A percentile compares a stretch with the other conserved stretches of the same genome.
Evolutionary conservation across 129 eudicot species (phyloP).

Genomic region (Heracleum sosnowskyi): DNA sequence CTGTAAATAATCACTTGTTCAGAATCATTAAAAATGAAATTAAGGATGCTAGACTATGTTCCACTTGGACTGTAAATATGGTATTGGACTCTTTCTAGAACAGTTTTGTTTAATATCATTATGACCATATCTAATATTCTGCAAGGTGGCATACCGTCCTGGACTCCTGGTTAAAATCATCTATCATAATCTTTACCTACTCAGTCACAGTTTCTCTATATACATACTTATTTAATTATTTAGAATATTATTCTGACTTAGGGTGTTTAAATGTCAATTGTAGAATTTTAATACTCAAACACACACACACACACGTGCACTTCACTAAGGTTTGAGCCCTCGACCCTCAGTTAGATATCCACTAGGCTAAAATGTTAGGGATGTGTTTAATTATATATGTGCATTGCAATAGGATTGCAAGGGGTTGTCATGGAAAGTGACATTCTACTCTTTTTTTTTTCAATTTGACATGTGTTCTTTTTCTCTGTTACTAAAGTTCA

Average conservation of each 20-base stretch:
- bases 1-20: neutral
- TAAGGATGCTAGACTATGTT: neutral
- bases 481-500: neutral
- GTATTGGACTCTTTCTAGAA: neutral
- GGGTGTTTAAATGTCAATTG: neutral
- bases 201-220: neutral
- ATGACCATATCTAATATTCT: neutral
- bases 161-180: neutral
- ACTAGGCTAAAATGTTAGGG: neutral
- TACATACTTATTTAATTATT: neutral
- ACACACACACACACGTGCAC: neutral
- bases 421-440: neutral
- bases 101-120: neutral
- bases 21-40: neutral
- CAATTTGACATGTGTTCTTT: neutral
- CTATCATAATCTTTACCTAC: neutral
- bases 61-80: neutral
- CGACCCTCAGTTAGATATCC: neutral
- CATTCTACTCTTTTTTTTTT: neutral
- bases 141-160: neutral
- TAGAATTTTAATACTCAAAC: neutral
- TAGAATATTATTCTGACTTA: neutral
- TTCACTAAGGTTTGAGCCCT: neutral
- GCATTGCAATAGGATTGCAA: neutral
- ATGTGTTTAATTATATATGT: neutral